phyloP scores from a whole-genome alignment of 73 alveolate genomes.

The Uronychia binucleata region DNA sequence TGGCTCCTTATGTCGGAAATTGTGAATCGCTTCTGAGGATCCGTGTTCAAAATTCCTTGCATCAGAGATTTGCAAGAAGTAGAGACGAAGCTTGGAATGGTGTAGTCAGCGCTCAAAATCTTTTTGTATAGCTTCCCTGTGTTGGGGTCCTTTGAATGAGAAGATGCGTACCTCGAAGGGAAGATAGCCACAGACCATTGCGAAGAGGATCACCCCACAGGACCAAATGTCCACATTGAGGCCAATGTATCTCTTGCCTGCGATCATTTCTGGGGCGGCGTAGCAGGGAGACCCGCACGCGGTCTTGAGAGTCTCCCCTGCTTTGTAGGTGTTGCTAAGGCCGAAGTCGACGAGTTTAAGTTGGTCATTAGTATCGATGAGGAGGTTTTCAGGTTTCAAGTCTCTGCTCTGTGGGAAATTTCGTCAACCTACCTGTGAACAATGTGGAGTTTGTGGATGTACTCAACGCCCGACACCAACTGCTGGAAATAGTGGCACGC shows the following conservation, averaged over 20 bases:
- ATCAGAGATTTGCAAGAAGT: slow-evolving; percentile 79
- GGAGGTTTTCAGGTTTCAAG: slow-evolving; percentile 71
- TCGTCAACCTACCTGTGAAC: slow-evolving; percentile 57
- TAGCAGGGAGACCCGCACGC: slow-evolving; percentile 89
- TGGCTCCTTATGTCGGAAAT: slow-evolving; percentile 89
- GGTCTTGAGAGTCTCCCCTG: slow-evolving; percentile 58
- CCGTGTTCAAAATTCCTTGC: slow-evolving; percentile 81
- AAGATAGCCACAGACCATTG: slow-evolving; percentile 88
- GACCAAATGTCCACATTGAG: slow-evolving; percentile 81
- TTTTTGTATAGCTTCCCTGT: slow-evolving; percentile 75
- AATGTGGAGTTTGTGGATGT: slow-evolving; percentile 68
- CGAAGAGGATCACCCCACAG: slow-evolving; percentile 85
- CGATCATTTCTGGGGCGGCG: slow-evolving; percentile 91
- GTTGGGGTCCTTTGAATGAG: slow-evolving; percentile 82
- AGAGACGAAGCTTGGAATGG: slow-evolving; percentile 71
- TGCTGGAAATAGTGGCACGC: slow-evolving; percentile 70
- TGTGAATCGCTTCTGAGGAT: slow-evolving; percentile 87
- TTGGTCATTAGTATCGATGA: slow-evolving; percentile 65
- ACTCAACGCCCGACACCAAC: slow-evolving; percentile 76
- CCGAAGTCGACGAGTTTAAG: slow-evolving; percentile 87
- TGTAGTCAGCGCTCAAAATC: slow-evolving; percentile 70
- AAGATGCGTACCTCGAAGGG: no score
- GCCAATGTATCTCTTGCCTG: slow-evolving; percentile 72
- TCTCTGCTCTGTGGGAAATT: slow-evolving; percentile 29
- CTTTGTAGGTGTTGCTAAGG: slow-evolving; percentile 67